A percentile compares a stretch with the other conserved stretches of the same genome.
phyloP scores from a whole-genome alignment of 83 land plant species.

The Diphasiastrum complanatum region DNA sequence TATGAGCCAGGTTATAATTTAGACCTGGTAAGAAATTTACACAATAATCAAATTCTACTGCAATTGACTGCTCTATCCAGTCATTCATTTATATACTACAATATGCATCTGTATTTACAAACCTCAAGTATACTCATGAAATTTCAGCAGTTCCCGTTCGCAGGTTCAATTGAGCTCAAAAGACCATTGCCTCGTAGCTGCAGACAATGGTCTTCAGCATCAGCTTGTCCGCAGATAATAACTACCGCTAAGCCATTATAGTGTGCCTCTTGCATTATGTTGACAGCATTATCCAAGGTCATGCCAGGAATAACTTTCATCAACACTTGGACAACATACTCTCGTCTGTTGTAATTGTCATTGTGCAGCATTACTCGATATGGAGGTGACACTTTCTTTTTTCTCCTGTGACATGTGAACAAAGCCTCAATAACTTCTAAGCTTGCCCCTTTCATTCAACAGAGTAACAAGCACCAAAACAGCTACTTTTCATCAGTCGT shows the following conservation, averaged over 20 bases:
- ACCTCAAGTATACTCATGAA: too few species aligned
- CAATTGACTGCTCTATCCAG: too few species aligned
- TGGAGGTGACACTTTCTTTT: slow-evolving; percentile 72
- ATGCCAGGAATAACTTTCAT: slow-evolving; percentile 97
- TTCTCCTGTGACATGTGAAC: slow-evolving; percentile 68
- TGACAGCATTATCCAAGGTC: slow-evolving; percentile 88
- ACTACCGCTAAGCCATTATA: slow-evolving; percentile 81
- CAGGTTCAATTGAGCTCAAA: slow-evolving; percentile 94
- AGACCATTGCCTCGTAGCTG: slow-evolving; percentile 87
- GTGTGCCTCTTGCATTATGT: slow-evolving; percentile 97
- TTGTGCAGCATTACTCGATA: slow-evolving; percentile 90
- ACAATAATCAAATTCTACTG: too few species aligned
- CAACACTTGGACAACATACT: slow-evolving; percentile 92
- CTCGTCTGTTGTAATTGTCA: slow-evolving; percentile 82
- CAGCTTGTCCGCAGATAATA: slow-evolving; percentile 76
- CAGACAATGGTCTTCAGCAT: slow-evolving; percentile 88
- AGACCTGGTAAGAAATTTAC: too few species aligned
- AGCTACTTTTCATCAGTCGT: too few species aligned
- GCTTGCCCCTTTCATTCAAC: background rate
- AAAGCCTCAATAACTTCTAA: background rate
- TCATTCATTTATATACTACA: too few species aligned
- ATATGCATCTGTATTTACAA: too few species aligned
- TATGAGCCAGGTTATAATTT: too few species aligned
- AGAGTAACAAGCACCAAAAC: background rate
- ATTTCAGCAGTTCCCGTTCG: slow-evolving; percentile 53